Evolutionary conservation across 805 yeast genomes (phyloP), one percentile per base, ranked within the genome.

Genomic region (Priceomyces fermenticarens): DNA sequence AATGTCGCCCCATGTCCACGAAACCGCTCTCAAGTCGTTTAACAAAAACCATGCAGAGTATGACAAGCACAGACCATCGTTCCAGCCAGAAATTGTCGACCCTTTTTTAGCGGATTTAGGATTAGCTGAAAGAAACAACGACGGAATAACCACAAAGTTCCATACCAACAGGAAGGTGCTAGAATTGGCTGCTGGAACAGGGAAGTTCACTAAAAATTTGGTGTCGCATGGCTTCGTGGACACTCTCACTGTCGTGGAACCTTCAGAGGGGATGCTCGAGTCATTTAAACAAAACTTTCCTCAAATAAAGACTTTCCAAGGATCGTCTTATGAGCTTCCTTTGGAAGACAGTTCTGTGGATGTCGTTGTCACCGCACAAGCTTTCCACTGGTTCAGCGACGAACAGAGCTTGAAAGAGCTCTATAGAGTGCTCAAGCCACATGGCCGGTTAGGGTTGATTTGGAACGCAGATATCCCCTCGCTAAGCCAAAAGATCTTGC

Each of bases 331-430:
- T 48, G 46, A 59, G 1, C 51, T 78, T 11, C 82, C 83, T 1
- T 45, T 72, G 1, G 62, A 57, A 2, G 77, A 70, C 43, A 46
- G 55, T 25, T 57, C 74, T 0, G 65, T 69, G 14, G 85, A 80
- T 54, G 70, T 73, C 0, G 60, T 81, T 1, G 61, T 78, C 8
- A 57, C 75, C 7, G 84, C 85, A 0, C 85, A 81, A 49, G 86
- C 78, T 0, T 81, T 75, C 54, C 86, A 81, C 47, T 81, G 86
- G 86, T 81, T 81, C 57, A 70, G 78, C n/a, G 80, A 77, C 48
- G 34, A 44, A 2, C 64, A 60, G 6, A 62, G 82, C 0, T 50
- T 81, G 28, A 55, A 60, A 40, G 86, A 81, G 52, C 52, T 81
- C 16, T 44, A 59, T 32, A 59, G 86, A 12, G 77, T 80, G 0